Evolutionary conservation across 2,329 filamentous ascomycete species (phyloP).

Genomic region (Ascochyta clinopodiicola): DNA sequence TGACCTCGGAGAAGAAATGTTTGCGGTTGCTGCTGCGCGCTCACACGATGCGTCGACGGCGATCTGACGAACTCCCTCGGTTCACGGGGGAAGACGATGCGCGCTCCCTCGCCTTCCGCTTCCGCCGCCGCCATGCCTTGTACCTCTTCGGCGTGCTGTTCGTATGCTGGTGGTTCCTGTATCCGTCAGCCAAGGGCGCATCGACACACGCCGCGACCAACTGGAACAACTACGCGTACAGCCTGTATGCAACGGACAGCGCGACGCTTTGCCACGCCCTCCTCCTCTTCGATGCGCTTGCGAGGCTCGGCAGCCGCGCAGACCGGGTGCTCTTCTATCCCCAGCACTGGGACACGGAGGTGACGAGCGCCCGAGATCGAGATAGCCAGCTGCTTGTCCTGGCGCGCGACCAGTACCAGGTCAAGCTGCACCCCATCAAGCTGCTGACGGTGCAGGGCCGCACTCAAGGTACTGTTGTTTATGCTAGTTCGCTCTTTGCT

Average conservation of each 20-base stretch:
- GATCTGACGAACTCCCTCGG: constrained; percentile 45
- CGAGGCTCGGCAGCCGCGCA: constrained; percentile 52
- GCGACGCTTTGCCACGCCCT: constrained; percentile 53
- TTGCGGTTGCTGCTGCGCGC: neutral
- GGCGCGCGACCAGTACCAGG: constrained; percentile 58
- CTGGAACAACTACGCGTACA: constrained; percentile 52
- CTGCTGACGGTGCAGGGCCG: constrained; percentile 47
- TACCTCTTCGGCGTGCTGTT: constrained; percentile 36
- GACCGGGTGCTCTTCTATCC: constrained; percentile 56
- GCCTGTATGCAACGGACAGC: constrained; percentile 52
- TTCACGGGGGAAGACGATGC: constrained; percentile 27
- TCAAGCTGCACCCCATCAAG: constrained; percentile 57
- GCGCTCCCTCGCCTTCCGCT: constrained; percentile 27
- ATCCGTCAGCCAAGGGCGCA: constrained; percentile 23
- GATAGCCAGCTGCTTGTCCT: constrained; percentile 57
- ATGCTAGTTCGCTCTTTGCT: neutral
- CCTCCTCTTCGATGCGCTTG: constrained; percentile 54
- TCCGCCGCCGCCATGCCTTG: constrained; percentile 39
- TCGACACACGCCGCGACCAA: constrained; percentile 24
- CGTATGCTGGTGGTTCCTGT: constrained; percentile 41
- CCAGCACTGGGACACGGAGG: constrained; percentile 45
- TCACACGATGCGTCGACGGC: constrained; percentile 42
- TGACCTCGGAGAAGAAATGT: neutral
- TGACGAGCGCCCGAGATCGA: constrained; percentile 39
- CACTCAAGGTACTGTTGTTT: constrained; percentile 32